phyloP scores from a whole-genome alignment of 306 rosid species.

The Fagus crenata region DNA sequence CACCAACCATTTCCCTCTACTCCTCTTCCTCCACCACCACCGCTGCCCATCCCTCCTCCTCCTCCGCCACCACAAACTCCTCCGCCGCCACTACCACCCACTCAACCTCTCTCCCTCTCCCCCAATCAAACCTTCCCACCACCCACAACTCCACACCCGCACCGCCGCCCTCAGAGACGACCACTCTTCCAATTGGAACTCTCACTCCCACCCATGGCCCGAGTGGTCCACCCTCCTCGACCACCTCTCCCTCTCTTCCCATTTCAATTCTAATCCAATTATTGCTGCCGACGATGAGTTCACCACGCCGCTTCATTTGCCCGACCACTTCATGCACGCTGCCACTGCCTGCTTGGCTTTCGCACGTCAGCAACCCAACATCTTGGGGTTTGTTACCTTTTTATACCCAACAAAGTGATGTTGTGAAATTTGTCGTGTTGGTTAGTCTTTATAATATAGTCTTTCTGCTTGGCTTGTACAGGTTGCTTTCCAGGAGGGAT shows the following conservation, averaged over 20 bases:
- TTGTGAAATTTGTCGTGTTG: background rate
- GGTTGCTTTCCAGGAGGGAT: constrained; percentile 74
- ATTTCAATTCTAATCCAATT: background rate
- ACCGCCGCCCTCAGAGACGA: constrained; percentile 27
- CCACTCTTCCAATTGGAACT: background rate
- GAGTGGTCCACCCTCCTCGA: constrained; percentile 60
- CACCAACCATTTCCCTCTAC: constrained; percentile 42
- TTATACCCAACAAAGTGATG: background rate
- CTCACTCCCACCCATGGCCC: constrained; percentile 46
- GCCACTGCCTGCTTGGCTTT: constrained; percentile 63
- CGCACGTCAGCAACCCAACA: constrained; percentile 55
- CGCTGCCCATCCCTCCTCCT: constrained; percentile 22
- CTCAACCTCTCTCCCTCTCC: constrained; percentile 28
- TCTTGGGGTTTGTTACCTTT: constrained; percentile 49
- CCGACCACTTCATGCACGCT: constrained; percentile 39
- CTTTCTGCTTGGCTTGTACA: constrained; percentile 19
- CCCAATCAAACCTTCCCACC: constrained; percentile 34
- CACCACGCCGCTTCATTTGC: constrained; percentile 22
- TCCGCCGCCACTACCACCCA: constrained; percentile 22
- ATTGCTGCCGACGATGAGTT: constrained; percentile 26
- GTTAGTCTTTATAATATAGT: background rate
- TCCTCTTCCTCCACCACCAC: constrained; percentile 35
- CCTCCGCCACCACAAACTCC: constrained; percentile 37
- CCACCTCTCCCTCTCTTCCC: constrained; percentile 48
- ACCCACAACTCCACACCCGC: constrained; percentile 43